A percentile compares a stretch with the other conserved stretches of the same genome.
These are phyloP conservation scores for Cynara cardunculus DNA, from an alignment of 129 eudicot genomes.

Conservation along the genomic window DNA sequence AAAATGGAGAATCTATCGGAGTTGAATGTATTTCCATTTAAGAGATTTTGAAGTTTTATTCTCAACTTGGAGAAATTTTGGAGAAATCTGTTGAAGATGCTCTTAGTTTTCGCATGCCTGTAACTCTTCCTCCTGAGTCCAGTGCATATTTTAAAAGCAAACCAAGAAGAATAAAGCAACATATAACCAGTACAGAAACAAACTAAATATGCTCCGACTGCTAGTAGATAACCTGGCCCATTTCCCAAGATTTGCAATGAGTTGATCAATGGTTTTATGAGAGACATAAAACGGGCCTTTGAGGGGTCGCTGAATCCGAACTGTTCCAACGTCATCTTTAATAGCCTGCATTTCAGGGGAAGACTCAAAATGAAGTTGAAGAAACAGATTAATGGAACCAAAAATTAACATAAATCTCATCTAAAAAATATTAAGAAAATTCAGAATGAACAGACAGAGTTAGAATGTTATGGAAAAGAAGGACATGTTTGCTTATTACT, in stretches of 20 bases:
- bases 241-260: conserved; percentile 90
- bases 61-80: no score
- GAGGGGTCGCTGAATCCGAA: conserved; percentile 87
- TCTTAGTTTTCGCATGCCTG: not conserved
- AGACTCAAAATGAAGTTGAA: not conserved
- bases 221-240: conserved; percentile 74
- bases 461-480: not conserved
- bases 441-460: not conserved
- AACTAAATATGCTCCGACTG: not conserved
- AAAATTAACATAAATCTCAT: not conserved
- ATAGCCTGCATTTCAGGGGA: conserved; percentile 58
- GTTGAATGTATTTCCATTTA: no score
- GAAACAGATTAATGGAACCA: not conserved
- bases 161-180: not conserved
- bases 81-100: no score
- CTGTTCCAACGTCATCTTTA: conserved; percentile 88
- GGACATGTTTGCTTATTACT: not conserved
- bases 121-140: not conserved
- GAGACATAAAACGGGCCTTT: conserved; percentile 98
- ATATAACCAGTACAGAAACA: not conserved
- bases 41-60: no score
- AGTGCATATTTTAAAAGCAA: not conserved
- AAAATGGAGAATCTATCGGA: no score
- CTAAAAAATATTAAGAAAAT: conserved; percentile 1
- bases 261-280: conserved; percentile 84